Percentiles rank a stretch among this genome's conserved stretches.
Evolutionary conservation across 257 asterid species (phyloP).

Genomic region (Striga asiatica): DNA sequence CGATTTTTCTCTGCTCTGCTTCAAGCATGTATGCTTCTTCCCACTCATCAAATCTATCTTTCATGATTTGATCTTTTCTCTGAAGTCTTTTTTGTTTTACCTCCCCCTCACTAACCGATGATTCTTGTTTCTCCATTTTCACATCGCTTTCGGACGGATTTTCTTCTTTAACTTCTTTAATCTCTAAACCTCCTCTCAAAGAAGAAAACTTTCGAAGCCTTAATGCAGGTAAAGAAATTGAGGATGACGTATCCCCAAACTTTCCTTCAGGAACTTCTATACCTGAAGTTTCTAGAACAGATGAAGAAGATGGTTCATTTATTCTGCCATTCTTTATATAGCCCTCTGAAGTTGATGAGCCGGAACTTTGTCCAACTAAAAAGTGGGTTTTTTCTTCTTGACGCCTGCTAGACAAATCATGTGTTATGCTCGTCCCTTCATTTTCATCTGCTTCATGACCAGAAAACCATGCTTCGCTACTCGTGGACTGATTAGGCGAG

Average conservation of each 20-base stretch:
- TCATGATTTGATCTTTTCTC: conserved; percentile 54
- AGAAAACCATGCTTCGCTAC: conserved; percentile 72
- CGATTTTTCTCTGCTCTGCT: conserved; percentile 53
- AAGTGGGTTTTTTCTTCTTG: conserved; percentile 24
- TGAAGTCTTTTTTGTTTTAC: conserved; percentile 36
- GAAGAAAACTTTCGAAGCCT: conserved; percentile 36
- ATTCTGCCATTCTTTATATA: conserved; percentile 24
- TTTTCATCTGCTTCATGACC: conserved; percentile 70
- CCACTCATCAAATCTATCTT: conserved; percentile 82
- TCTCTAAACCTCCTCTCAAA: conserved; percentile 23
- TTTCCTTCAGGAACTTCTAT: conserved; percentile 23
- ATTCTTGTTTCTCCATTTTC: conserved; percentile 28
- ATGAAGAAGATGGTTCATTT: conserved; percentile 31
- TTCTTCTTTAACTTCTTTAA: conserved; percentile 28
- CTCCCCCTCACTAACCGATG: conserved; percentile 27
- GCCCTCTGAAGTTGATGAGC: conserved; percentile 36
- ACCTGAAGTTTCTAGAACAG: conserved; percentile 22
- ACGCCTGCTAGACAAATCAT: conserved; percentile 25
- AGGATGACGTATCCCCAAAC: conserved; percentile 21
- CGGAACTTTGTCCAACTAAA: conserved; percentile 29
- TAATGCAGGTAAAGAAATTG: conserved; percentile 28
- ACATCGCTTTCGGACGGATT: conserved; percentile 29
- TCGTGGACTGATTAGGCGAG: conserved; percentile 62
- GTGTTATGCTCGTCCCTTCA: conserved; percentile 22
- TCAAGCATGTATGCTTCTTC: conserved; percentile 80